These are phyloP conservation scores for Ceratobasidium sp. DNA, from an alignment of 1,284 basidiomycete species.

Conservation along the genomic window DNA sequence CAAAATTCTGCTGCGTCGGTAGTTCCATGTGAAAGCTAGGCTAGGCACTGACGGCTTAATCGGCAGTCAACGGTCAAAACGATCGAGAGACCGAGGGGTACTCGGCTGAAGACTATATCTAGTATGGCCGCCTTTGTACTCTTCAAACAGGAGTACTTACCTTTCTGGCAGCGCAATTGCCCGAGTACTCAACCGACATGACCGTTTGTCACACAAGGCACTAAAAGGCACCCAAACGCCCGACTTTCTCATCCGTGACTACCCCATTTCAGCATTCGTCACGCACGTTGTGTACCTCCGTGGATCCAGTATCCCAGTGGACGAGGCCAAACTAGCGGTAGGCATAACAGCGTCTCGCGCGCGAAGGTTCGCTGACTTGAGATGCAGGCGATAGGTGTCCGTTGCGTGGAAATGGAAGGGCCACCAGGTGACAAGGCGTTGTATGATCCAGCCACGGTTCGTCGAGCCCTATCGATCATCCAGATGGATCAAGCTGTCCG, in stretches of 20 bases:
- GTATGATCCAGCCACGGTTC: constrained; percentile 39
- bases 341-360: background rate
- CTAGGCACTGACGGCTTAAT: background rate
- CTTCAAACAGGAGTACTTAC: constrained; percentile 34
- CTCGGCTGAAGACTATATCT: constrained; percentile 85
- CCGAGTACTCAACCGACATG: constrained; percentile 73
- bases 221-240: constrained; percentile 42
- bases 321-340: constrained; percentile 44
- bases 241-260: constrained; percentile 43
- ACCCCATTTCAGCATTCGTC: constrained; percentile 49
- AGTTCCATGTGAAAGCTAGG: background rate
- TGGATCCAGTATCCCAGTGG: constrained; percentile 45
- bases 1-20: constrained; percentile 86
- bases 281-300: constrained; percentile 50
- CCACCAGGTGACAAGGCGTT: constrained; percentile 30
- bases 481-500: constrained; percentile 25
- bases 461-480: constrained; percentile 36
- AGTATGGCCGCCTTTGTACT: constrained; percentile 59
- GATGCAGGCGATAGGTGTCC: constrained; percentile 29
- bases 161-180: constrained; percentile 69
- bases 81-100: constrained; percentile 94
- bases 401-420: constrained; percentile 41
- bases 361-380: background rate
- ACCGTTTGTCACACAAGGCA: constrained; percentile 47
- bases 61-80: constrained; percentile 85